Percentiles rank a stretch among this genome's conserved stretches.
Conservation (phyloP, 306 rosid genomes). For the Aeschynomene evenia region DNA sequence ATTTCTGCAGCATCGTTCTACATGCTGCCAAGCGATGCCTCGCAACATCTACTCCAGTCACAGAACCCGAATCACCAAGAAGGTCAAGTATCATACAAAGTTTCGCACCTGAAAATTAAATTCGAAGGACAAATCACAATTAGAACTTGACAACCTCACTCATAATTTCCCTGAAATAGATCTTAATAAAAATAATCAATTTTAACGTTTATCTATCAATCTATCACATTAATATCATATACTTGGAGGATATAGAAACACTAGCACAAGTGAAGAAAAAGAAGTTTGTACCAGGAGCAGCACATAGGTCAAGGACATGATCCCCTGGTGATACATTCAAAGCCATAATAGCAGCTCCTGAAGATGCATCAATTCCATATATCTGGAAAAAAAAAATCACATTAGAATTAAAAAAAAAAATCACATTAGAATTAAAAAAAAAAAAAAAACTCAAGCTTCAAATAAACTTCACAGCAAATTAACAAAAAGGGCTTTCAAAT, state of each 20-base stretch:
- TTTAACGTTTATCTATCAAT: not conserved
- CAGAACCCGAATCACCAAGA: slow-evolving; percentile 77
- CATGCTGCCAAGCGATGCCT: slow-evolving; percentile 87
- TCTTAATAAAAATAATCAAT: not conserved
- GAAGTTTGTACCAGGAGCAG: slow-evolving; percentile 76
- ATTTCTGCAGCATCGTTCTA: slow-evolving; percentile 86
- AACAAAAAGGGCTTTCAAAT: not conserved
- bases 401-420: not conserved
- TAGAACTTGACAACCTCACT: not conserved
- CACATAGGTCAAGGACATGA: slow-evolving; percentile 92
- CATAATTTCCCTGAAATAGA: not conserved
- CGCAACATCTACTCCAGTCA: slow-evolving; percentile 87
- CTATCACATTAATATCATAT: not conserved
- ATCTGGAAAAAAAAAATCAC: slow-evolving; percentile 42
- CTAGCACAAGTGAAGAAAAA: not conserved
- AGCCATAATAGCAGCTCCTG: slow-evolving; percentile 93
- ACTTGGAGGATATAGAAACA: not conserved
- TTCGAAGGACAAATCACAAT: slow-evolving; percentile 3
- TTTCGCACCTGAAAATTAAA: slow-evolving; percentile 73
- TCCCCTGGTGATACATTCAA: slow-evolving; percentile 68
- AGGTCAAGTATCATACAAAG: slow-evolving; percentile 81
- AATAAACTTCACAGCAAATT: not conserved
- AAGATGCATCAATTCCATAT: slow-evolving; percentile 94
- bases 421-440: not conserved
- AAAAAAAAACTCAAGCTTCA: not conserved